Evolutionary conservation across 176 grass and related monocot species (phyloP).

Genomic region (Calamus simplicifolius): DNA sequence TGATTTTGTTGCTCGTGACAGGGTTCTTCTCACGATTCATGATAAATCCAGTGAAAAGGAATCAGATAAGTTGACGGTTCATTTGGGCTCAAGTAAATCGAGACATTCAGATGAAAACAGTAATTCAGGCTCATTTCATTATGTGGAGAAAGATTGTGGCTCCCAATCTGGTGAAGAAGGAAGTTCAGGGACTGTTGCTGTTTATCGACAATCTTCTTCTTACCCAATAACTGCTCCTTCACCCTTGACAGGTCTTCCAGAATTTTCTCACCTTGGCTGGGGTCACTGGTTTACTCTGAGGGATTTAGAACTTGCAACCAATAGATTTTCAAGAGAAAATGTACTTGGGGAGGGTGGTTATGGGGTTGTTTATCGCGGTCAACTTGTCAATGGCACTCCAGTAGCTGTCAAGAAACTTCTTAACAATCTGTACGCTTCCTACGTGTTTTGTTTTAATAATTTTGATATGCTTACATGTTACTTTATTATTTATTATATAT

Average conservation of each 20-base stretch:
- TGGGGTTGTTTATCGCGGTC: slow-evolving; percentile 68
- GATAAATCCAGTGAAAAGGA: slow-evolving; percentile 54
- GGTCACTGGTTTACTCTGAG: slow-evolving; percentile 83
- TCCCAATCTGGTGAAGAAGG: slow-evolving; percentile 67
- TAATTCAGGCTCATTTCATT: slow-evolving; percentile 93
- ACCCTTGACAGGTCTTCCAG: slow-evolving; percentile 68
- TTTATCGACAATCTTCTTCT: slow-evolving; percentile 26
- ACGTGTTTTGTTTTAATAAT: background rate
- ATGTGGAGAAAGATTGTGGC: slow-evolving; percentile 54
- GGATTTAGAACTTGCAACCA: slow-evolving; percentile 61
- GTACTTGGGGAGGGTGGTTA: slow-evolving; percentile 81
- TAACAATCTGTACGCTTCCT: slow-evolving; percentile 52
- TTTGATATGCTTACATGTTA: background rate
- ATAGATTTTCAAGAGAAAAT: slow-evolving; percentile 71
- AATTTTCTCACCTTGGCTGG: slow-evolving; percentile 79
- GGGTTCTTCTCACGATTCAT: slow-evolving; percentile 45
- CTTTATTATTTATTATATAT: no score
- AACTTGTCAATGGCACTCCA: slow-evolving; percentile 57
- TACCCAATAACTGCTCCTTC: slow-evolving; percentile 62
- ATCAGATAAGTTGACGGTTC: slow-evolving; percentile 49
- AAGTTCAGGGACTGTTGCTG: slow-evolving; percentile 39
- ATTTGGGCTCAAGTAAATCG: slow-evolving; percentile 60
- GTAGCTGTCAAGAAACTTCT: slow-evolving; percentile 78
- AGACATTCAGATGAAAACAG: slow-evolving; percentile 54
- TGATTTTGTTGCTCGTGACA: slow-evolving; percentile 29